phyloP scores from a whole-genome alignment of 305 asterid species.

The Petunia hybrid region DNA sequence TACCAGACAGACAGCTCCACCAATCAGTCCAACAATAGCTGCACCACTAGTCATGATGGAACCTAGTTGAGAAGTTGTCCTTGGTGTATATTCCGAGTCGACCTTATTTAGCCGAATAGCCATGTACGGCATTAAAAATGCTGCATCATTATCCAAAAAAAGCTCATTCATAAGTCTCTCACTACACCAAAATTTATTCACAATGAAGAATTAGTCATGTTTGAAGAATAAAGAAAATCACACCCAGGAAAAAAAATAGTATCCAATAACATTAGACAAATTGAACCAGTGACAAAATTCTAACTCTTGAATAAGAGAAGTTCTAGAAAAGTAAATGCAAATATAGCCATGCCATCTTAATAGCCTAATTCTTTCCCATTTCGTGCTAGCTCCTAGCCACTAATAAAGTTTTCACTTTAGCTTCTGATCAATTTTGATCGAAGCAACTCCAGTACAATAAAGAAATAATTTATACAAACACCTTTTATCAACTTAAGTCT shows the following conservation, averaged over 20 bases:
- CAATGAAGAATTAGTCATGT: neutral
- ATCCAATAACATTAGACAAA: neutral
- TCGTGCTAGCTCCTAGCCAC: neutral
- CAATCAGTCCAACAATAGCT: slow-evolving; percentile 65
- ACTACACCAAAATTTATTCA: neutral
- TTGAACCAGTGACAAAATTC: neutral
- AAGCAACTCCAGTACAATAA: neutral
- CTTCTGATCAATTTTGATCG: neutral
- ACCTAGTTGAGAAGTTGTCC: slow-evolving; percentile 62
- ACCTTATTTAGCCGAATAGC: slow-evolving; percentile 75
- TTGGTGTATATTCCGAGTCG: slow-evolving; percentile 48
- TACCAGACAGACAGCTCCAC: slow-evolving; percentile 64
- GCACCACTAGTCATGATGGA: slow-evolving; percentile 71
- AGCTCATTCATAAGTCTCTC: neutral
- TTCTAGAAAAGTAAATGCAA: neutral
- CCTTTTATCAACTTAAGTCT: neutral
- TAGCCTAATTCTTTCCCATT: neutral
- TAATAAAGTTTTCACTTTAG: neutral
- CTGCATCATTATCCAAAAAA: slow-evolving; percentile 50
- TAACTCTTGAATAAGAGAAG: neutral
- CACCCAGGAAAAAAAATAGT: neutral
- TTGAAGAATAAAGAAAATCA: neutral
- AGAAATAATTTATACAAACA: neutral
- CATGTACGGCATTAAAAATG: slow-evolving; percentile 94
- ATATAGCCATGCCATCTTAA: neutral